phyloP scores from a whole-genome alignment of 2,329 filamentous ascomycete species.

The Penicillium olsonii region DNA sequence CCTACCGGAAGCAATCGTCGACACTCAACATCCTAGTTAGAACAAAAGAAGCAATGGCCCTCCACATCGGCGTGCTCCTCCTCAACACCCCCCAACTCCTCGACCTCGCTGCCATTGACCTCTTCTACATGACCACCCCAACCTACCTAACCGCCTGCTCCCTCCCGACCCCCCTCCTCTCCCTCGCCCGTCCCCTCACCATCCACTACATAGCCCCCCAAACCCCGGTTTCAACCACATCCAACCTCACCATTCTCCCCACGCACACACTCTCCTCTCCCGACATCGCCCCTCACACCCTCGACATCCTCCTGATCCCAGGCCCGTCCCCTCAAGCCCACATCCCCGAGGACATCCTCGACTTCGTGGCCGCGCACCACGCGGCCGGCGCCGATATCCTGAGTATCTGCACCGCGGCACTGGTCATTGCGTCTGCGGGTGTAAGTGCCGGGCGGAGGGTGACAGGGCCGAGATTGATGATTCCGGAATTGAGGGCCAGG shows the following conservation, averaged over 20 bases:
- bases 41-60: no score
- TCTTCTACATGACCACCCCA: constrained; percentile 39
- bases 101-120: constrained; percentile 41
- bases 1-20: no score
- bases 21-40: no score
- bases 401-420: constrained; percentile 28
- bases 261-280: constrained; percentile 29
- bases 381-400: constrained; percentile 27
- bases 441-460: constrained; percentile 20
- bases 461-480: constrained; percentile 26
- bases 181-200: constrained; percentile 26
- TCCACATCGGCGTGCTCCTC: constrained; percentile 39
- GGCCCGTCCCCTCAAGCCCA: constrained; percentile 36
- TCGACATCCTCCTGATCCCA: constrained; percentile 41
- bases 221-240: constrained; percentile 23
- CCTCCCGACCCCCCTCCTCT: constrained; percentile 32
- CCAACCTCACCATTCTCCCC: constrained; percentile 30
- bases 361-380: constrained; percentile 37
- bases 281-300: constrained; percentile 35
- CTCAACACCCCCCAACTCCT: constrained; percentile 40
- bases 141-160: constrained; percentile 30
- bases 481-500: constrained; percentile 21
- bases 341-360: constrained; percentile 27
- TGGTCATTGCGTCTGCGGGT: constrained; percentile 25
- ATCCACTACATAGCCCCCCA: constrained; percentile 35